Percentiles rank a stretch among this genome's conserved stretches.
phyloP scores from a whole-genome alignment of 228 moss, liverwort and hornwort species.

The Sphagnum fallax region DNA sequence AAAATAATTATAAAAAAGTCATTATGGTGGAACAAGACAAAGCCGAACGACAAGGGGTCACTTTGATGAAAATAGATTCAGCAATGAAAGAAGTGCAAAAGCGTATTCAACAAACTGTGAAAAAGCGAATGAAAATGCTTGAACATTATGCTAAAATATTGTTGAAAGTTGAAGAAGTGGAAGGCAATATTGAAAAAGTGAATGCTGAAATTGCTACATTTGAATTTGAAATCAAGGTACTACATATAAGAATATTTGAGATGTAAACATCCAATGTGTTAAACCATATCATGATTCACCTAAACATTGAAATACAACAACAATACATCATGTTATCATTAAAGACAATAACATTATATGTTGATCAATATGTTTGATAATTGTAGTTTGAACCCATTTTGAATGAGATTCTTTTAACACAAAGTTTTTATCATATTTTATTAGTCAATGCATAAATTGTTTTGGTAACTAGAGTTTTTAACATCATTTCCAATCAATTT shows the following conservation, averaged over 20 bases:
- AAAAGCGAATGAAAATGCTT: slow-evolving; percentile 30
- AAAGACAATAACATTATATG: too few species aligned
- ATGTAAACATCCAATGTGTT: too few species aligned
- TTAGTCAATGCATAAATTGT: too few species aligned
- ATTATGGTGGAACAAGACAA: slow-evolving; percentile 21
- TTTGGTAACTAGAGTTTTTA: too few species aligned
- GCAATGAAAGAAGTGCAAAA: slow-evolving; percentile 59
- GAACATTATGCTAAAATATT: slow-evolving; percentile 47
- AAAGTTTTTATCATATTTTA: too few species aligned
- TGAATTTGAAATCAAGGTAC: slow-evolving; percentile 57
- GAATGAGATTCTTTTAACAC: too few species aligned
- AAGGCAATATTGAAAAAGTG: slow-evolving; percentile 22
- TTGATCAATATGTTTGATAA: too few species aligned
- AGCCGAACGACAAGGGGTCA: slow-evolving; percentile 48
- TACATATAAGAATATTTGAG: background rate
- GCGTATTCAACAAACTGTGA: slow-evolving; percentile 28
- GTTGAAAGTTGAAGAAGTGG: slow-evolving; percentile 43
- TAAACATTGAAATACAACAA: too few species aligned
- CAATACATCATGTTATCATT: too few species aligned
- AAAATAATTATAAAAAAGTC: slow-evolving; percentile 49
- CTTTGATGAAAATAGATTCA: slow-evolving; percentile 57
- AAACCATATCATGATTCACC: too few species aligned
- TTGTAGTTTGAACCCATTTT: too few species aligned
- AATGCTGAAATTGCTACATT: slow-evolving; percentile 27
- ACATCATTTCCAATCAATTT: too few species aligned